Base-by-base conservation (phyloP, 257 asterid species). In the Nicotiana benthamiana region DNA sequence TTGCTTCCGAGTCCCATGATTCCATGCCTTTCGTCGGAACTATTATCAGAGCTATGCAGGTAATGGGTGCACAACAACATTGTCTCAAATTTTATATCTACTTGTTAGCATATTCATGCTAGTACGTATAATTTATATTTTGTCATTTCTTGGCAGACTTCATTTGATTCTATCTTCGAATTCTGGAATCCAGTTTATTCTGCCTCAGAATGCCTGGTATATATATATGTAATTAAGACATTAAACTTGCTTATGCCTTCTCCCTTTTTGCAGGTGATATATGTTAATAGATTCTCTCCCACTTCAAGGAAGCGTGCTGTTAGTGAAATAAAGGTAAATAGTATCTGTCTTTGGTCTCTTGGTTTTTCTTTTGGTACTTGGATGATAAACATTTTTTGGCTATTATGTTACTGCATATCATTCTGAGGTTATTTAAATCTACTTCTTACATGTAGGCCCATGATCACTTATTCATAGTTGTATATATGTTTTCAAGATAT, bases 1-100 rank as follows among this genome's bases (percentile, higher is more conserved):
- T 96, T 79, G 85, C 99, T 51, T 88, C 99, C 1, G 97, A 96
- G 75, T 90, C 99, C 36, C 99, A 96, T 86, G 97, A 94, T 89
- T 90, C 99, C 79, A 94, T 93, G 97, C 98, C 98, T 8, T 88
- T 96, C 76, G 97, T 96, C 82, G 99, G 99, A 80, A 96, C 99
- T 87, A 96, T 96, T 88, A 96, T 96, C 88, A 87, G 97, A 85
- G 97, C 99, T 77, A 96, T 96, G 99, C 99, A 96, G 98, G 97
- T 95, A 95, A 52, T 46, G 18, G 63, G 16, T 43, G 8, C 61
- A 72, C 78, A 74, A 26, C 24, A 74, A 74, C 61, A 26, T 36
- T 22, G 4, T 48, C 61, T 72, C 40, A 15, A 72, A 46, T 7
- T 74, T 46, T 74, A 1, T 28, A 11, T 40, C n/a, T 36, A 54